These are phyloP conservation scores for Phytophthora crassamura DNA, from an alignment of 352 stramenopile genomes.

Conservation along the genomic window DNA sequence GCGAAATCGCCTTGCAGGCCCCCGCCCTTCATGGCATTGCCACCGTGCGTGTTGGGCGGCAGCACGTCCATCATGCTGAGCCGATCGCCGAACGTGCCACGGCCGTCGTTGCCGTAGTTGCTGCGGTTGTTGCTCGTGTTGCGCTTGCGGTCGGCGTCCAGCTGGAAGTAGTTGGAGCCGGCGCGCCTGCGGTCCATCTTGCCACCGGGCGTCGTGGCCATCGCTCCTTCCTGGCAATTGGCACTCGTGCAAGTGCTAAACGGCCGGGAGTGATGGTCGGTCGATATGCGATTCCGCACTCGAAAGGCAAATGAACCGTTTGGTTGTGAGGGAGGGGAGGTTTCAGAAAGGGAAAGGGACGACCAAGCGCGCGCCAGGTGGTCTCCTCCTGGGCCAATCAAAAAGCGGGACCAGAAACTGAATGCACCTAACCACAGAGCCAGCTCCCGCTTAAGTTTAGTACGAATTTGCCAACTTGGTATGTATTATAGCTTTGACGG, in stretches of 20 bases:
- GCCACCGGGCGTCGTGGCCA: conserved; percentile 44
- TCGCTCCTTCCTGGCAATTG: conserved; percentile 8
- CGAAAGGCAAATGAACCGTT: conserved; percentile 8
- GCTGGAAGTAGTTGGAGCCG: conserved; percentile 88
- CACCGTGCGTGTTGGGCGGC: conserved; percentile 35
- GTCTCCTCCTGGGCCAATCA: conserved; percentile 18
- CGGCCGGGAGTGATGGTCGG: conserved; percentile 24
- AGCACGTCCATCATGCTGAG: conserved; percentile 79
- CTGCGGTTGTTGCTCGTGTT: conserved; percentile 57
- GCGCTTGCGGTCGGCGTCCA: conserved; percentile 80
- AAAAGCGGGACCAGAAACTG: conserved; percentile 21
- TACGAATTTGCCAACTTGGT: background rate
- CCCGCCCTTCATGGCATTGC: conserved; percentile 39
- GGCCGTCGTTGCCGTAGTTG: conserved; percentile 42
- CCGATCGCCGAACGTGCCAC: conserved; percentile 61
- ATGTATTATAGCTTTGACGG: too few species aligned
- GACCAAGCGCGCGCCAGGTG: too few species aligned
- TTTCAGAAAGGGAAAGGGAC: conserved; percentile 11
- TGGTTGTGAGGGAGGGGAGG: conserved; percentile 16
- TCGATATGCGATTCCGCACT: conserved; percentile 9
- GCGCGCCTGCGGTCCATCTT: conserved; percentile 69
- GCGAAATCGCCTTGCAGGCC: conserved; percentile 74
- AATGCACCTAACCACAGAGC: conserved; percentile 9
- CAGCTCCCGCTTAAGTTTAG: conserved; percentile 34
- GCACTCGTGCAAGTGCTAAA: too few species aligned